Percentiles rank a stretch among this genome's conserved stretches.
These are phyloP conservation scores for Fusarium sacchari DNA, from an alignment of 2,329 filamentous ascomycete genomes.

Conservation along the genomic window DNA sequence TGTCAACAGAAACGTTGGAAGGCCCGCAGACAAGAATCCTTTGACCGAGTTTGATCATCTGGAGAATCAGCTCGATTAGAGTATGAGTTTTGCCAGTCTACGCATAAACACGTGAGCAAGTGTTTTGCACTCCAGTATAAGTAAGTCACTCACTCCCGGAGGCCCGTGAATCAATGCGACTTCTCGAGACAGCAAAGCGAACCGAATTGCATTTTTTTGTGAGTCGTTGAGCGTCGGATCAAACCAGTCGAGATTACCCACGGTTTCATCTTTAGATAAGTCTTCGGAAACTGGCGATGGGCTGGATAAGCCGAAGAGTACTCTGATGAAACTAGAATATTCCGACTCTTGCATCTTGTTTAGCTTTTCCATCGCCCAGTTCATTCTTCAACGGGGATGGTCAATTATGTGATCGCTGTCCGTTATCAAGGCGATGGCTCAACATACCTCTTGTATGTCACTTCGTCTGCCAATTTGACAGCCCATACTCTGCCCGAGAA, in stretches of 20 bases:
- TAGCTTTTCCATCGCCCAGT: constrained; percentile 68
- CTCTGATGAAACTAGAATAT: constrained; percentile 69
- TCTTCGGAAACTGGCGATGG: constrained; percentile 60
- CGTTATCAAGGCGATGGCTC: background rate
- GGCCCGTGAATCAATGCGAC: constrained; percentile 94
- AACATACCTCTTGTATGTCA: constrained; percentile 67
- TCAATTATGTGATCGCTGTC: background rate
- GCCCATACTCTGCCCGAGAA: constrained; percentile 67
- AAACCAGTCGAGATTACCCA: constrained; percentile 65
- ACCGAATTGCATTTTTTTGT: constrained; percentile 77
- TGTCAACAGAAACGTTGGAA: constrained; percentile 97
- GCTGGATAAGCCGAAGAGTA: constrained; percentile 68
- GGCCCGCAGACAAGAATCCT: constrained; percentile 94
- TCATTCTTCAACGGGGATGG: constrained; percentile 61
- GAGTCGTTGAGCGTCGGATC: constrained; percentile 71
- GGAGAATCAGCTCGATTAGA: constrained; percentile 93
- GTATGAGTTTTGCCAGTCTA: constrained; percentile 96
- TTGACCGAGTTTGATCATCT: constrained; percentile 77
- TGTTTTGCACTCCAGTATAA: background rate
- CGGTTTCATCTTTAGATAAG: constrained; percentile 54
- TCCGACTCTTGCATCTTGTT: constrained; percentile 66
- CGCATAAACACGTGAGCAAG: constrained; percentile 3
- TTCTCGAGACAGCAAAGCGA: constrained; percentile 83
- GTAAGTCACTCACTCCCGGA: constrained; percentile 70
- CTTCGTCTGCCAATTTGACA: constrained; percentile 74